Percentiles rank a stretch among this genome's conserved stretches.
Evolutionary conservation across 2,329 filamentous ascomycete genomes (phyloP).

Genomic region (Paraphoma chrysanthemicola): DNA sequence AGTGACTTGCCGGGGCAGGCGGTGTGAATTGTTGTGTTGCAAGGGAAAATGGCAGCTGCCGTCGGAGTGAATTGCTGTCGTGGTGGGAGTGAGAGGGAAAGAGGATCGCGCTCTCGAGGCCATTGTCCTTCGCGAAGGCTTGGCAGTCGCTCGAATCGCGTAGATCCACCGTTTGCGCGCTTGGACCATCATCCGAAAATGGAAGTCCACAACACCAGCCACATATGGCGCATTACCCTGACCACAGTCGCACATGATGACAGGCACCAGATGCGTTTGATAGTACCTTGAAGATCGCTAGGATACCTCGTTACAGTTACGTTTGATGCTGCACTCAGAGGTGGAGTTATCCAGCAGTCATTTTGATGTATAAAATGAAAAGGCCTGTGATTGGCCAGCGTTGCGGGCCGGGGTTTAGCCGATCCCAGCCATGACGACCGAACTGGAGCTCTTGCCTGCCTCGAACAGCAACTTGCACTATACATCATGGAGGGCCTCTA

Average conservation of each 20-base stretch:
- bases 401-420: slow-evolving; percentile 6
- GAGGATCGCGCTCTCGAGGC: neutral
- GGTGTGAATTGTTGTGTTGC: neutral
- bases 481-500: slow-evolving; percentile 84
- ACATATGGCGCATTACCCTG: neutral
- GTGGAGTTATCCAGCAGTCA: no score
- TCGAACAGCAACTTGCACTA: slow-evolving; percentile 21
- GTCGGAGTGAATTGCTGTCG: neutral
- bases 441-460: slow-evolving; percentile 26
- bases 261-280: no score
- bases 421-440: slow-evolving; percentile 23
- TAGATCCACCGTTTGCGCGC: neutral
- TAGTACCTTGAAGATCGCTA: no score
- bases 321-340: no score
- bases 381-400: neutral
- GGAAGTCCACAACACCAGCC: neutral
- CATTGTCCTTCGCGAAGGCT: neutral
- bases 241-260: no score
- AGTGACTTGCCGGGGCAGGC: neutral
- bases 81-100: neutral
- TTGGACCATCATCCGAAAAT: neutral
- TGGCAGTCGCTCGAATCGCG: neutral
- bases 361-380: no score
- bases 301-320: no score
- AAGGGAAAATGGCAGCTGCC: neutral